These are phyloP conservation scores for Aspergillus fischeri DNA, from an alignment of 2,329 filamentous ascomycete species.

Conservation along the genomic window DNA sequence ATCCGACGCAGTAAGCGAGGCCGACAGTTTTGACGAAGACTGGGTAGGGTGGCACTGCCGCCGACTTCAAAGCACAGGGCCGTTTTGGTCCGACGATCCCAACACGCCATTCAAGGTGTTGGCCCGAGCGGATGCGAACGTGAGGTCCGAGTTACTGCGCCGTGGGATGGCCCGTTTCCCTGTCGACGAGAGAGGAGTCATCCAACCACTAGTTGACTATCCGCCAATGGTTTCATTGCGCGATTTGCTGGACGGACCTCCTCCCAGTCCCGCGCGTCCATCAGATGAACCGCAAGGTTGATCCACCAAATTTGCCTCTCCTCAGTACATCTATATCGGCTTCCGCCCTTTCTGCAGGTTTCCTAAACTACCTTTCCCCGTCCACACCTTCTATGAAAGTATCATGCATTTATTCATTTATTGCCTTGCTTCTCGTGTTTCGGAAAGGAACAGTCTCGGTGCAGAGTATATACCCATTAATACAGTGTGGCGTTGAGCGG, in stretches of 20 bases:
- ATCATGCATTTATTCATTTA: not conserved
- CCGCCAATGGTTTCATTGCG: not conserved
- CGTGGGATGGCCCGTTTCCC: slow-evolving; percentile 24
- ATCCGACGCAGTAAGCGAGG: slow-evolving; percentile 6
- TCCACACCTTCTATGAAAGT: not conserved
- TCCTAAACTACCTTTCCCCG: not conserved
- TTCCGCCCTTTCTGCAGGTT: too few relatives aligned
- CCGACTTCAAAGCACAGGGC: slow-evolving; percentile 12
- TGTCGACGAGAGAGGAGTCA: slow-evolving; percentile 32
- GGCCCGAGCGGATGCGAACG: slow-evolving; percentile 30
- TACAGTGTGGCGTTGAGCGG: not conserved
- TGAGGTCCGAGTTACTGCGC: slow-evolving; percentile 25
- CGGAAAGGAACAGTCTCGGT: not conserved
- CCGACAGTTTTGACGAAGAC: slow-evolving; percentile 17
- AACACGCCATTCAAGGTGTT: slow-evolving; percentile 39
- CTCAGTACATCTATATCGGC: too few relatives aligned
- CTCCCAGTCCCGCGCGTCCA: not conserved
- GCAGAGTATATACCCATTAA: not conserved
- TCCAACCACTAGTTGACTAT: slow-evolving; percentile 13
- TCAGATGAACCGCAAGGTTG: not conserved
- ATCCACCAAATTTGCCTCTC: not conserved
- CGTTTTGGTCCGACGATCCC: slow-evolving; percentile 29
- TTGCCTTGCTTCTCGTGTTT: not conserved
- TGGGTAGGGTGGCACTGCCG: slow-evolving; percentile 30
- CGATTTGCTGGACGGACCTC: not conserved